phyloP scores from a whole-genome alignment of 1,284 basidiomycete genomes.

The Mrakiaceae sp. region DNA sequence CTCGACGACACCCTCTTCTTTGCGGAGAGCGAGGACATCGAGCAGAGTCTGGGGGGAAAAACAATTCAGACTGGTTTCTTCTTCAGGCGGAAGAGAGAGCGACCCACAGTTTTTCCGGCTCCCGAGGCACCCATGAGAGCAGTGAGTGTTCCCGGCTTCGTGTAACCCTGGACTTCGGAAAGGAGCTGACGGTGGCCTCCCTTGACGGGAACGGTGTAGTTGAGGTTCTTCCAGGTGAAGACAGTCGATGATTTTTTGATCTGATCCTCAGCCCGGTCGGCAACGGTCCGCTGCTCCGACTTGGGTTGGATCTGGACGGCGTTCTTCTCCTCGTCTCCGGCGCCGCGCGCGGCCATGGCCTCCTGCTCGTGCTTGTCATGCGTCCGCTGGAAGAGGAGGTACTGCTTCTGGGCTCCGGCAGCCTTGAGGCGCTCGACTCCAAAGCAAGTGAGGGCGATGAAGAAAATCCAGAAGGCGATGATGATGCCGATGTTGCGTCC shows the following conservation, averaged over 20 bases:
- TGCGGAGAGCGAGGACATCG: constrained; percentile 35
- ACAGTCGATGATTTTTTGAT: constrained; percentile 24
- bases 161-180: constrained; percentile 38
- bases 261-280: constrained; percentile 1
- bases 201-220: constrained; percentile 33
- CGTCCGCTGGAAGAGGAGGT: constrained; percentile 29
- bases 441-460: constrained; percentile 37
- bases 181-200: constrained; percentile 33
- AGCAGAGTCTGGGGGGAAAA: constrained; percentile 25
- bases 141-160: constrained; percentile 36
- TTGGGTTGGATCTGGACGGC: not conserved
- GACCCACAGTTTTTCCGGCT: constrained; percentile 34
- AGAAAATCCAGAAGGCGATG: constrained; percentile 39
- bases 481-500: constrained; percentile 51
- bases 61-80: constrained; percentile 13
- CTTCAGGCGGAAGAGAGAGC: constrained; percentile 19
- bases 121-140: constrained; percentile 41
- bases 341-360: constrained; percentile 9
- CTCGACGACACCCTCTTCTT: constrained; percentile 32
- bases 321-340: constrained; percentile 17
- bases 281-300: constrained; percentile 2
- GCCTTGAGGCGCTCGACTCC: constrained; percentile 38
- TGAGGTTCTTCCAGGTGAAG: constrained; percentile 27
- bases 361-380: constrained; percentile 20
- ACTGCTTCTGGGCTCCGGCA: constrained; percentile 29